Base-by-base conservation (phyloP, 768 basidiomycete species). In the Amanita pallidorosea region DNA sequence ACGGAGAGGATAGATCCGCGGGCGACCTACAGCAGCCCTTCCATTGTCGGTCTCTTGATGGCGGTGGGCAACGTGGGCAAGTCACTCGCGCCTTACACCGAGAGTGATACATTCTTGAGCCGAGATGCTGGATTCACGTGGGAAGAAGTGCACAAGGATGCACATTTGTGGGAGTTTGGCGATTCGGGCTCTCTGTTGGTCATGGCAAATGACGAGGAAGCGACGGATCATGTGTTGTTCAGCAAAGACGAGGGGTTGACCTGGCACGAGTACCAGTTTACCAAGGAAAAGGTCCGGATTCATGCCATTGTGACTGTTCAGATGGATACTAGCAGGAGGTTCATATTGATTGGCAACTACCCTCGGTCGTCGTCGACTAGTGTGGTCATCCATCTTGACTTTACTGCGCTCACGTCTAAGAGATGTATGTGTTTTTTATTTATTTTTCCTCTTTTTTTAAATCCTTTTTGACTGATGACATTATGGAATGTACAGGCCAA, bases 101-200 rank as follows among this genome's bases (percentile, higher is more conserved):
- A 97, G 27, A 83, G 84, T 54, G 95, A 98, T 63, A 96, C 93
- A 2, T 98, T 96, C 83, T 76, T 98, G 37, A 91, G 89, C 51
- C 89, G 96, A 4, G 91, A 99, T 58, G 96, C 82, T 2, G 96
- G 96, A 7, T 96, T 96, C 67, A 92, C 89, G 0, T 99, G 96
- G 96, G 82, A 96, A 63, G 96, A 99, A 68, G 85, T 99, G 0
- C 93, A 93, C 71, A 99, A 99, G 63, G 94, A 95, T 57, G 95
- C 96, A 0, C 88, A 98, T 61, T 74, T 97, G 35, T 99, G 91
- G 92, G 93, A 94, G 63, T 98, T 95, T 58, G 95, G 95, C 25
- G 96, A 98, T 68, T 95, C 90, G 0, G 96, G 96, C 4, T 93
- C 94, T 1, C 74, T 99, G 52, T 74, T 98, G 33, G 72, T 99